Evolutionary conservation across 768 basidiomycete genomes (phyloP).

Genomic region (Mycena epipterygia): DNA sequence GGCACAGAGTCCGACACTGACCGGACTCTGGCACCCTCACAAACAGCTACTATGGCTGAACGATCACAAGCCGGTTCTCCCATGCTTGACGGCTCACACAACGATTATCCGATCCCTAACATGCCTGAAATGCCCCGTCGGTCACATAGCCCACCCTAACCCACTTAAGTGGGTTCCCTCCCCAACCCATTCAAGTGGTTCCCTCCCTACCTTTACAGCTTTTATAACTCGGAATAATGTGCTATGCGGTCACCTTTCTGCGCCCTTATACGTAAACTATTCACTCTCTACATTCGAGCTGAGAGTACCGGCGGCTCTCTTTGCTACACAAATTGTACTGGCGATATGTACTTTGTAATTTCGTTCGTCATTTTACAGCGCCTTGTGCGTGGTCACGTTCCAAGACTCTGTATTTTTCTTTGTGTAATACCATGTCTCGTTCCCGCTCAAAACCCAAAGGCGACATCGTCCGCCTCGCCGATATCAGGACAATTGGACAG

Average conservation of each 20-base stretch:
- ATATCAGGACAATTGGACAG: conserved; percentile 69
- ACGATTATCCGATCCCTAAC: conserved; percentile 39
- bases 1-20: conserved; percentile 59
- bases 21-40: conserved; percentile 57
- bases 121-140: conserved; percentile 31
- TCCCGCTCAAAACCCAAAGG: conserved; percentile 29
- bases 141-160: conserved; percentile 18
- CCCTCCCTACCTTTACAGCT: conserved; percentile 25
- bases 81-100: conserved; percentile 48
- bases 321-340: conserved; percentile 13
- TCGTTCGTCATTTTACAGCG: conserved; percentile 14
- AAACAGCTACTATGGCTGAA: conserved; percentile 63
- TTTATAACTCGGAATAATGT: conserved; percentile 30
- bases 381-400: background rate
- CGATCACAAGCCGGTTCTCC: conserved; percentile 63
- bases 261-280: conserved; percentile 21
- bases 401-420: background rate
- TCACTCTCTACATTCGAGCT: conserved; percentile 22
- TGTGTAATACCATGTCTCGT: conserved; percentile 12
- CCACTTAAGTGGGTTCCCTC: background rate
- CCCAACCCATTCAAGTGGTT: background rate
- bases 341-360: conserved; percentile 28
- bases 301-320: conserved; percentile 26
- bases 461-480: conserved; percentile 50
- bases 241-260: conserved; percentile 22